Conservation (phyloP, 2,329 filamentous ascomycete species). For the Nothomitra cinnamomea region DNA sequence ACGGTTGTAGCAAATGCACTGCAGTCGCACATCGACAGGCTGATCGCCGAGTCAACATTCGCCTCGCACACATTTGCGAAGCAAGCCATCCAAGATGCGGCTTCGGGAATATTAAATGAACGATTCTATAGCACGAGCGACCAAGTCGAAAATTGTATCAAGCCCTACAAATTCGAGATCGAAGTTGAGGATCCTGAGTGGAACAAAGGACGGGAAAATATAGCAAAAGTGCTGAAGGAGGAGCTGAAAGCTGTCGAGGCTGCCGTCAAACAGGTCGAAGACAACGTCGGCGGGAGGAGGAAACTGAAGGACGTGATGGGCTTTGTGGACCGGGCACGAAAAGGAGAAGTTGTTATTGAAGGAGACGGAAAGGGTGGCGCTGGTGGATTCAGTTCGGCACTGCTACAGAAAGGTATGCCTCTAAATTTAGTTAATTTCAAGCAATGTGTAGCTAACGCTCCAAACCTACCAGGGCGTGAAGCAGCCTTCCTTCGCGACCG, state of each 20-base stretch:
- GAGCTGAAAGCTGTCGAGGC: constrained; percentile 73
- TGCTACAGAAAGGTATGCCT: constrained; percentile 60
- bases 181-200: constrained; percentile 87
- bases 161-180: constrained; percentile 96
- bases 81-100: constrained; percentile 82
- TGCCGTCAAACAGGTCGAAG: constrained; percentile 60
- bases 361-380: constrained; percentile 71
- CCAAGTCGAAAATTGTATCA: constrained; percentile 97
- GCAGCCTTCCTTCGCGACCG: constrained; percentile 88
- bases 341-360: constrained; percentile 69
- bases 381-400: constrained; percentile 78
- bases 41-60: constrained; percentile 72
- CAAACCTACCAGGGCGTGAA: constrained; percentile 50
- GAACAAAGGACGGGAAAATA: constrained; percentile 69
- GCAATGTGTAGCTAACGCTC: not conserved
- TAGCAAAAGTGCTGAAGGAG: constrained; percentile 62
- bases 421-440: not conserved
- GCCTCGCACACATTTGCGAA: constrained; percentile 79
- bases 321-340: constrained; percentile 81
- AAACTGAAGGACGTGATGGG: constrained; percentile 79
- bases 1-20: constrained; percentile 81
- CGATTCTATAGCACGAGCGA: constrained; percentile 94
- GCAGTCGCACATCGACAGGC: constrained; percentile 62
- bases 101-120: constrained; percentile 78
- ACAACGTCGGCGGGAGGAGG: constrained; percentile 58